Evolutionary conservation across 164 flowering plant species (phyloP), one percentile per base, ranked within the genome.

Genomic region (Macadamia tetraphylla): DNA sequence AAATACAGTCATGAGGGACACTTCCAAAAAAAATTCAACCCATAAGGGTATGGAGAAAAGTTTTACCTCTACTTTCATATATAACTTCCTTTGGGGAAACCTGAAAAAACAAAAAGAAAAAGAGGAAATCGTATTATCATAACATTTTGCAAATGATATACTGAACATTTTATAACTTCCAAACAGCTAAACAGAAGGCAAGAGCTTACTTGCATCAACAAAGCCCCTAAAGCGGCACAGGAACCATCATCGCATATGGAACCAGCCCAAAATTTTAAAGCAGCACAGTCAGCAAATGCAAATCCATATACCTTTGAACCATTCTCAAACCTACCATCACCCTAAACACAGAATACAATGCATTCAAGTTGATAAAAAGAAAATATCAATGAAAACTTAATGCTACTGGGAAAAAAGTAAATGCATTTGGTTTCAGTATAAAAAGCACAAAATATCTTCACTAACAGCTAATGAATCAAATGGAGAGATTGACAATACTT

Each of bases 221-320:
- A 73, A 74, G 99, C 88, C 63, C 94, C 98, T 76, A 95, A 69
- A 73, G 94, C 81, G 14, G 96, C 84, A 80, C 81, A 88, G 57
- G 99, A 90, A 57, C 89, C 85, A 83, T 95, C 99, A 80, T 92
- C 97, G 58, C 64, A 67, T n/a, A 90, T 74, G 65, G 90, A 88
- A 72, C 99, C 99, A 80, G 90, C 82, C 94, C 97, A 92, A 77
- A 95, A 82, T 76, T 76, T 87, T 68, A 89, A 78, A 73, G 96
- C 79, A 74, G 97, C 94, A 79, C 90, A 90, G 74, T 92, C 98
- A 73, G 92, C 89, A 75, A 95, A 95, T 69, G 98, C 96, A 89
- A 95, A 92, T 60, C 98, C 99, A 77, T 80, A 87, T 12, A 71
- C 73, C 63, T 67, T 75, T 62, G 86, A 81, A 69, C 87, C 85